Evolutionary conservation across 1,284 basidiomycete species (phyloP), one percentile per base, ranked within the genome.

Genomic region (Cryptococcus hybrid): DNA sequence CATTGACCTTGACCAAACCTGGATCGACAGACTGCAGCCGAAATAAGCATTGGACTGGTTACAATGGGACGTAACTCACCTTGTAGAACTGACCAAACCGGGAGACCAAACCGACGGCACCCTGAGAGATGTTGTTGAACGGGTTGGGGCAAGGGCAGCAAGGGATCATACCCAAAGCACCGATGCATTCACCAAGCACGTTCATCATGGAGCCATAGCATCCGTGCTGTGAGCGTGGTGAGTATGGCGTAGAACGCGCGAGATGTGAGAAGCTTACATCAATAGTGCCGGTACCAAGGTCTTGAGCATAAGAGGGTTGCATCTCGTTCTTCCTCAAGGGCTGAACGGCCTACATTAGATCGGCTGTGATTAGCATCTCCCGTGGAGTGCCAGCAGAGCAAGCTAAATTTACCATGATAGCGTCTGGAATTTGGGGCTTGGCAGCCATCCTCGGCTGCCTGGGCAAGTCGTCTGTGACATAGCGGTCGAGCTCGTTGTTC

Each of bases 1-100:
- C 89, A 73, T 98, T 97, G 76, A 97, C 87, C 68, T 91, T 85
- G 53, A 89, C 87, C 24, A 97, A 84, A 65, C 93, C 93, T 0
- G 93, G 93, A 74, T 97, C 93, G 63, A 95, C 92, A 5, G 89
- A 86, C 70, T 69, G 30, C 11, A 5, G 50, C 38, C 6, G 36
- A 7, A 4, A 24, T 49, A 49, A n/a, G 49, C 8, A 36, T 37
- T 5, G 51, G 44, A 38, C 30, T 38, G 11, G 55, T 2, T 47
- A 15, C 30, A 7, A 24, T 43, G 34, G 9, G 15, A 50, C 38
- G 30, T 47, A 30, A 30, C 60, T 56, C 45, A 67, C 67, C 76
- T 89, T 90, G 85, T 93, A 94, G 83, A 95, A 96, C 75, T 93
- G 85, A 57, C 93, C 92, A 73, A 96, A 96, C 55, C 92, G 87